These are phyloP conservation scores for Aspergillaceae sp. DNA, from an alignment of 2,329 filamentous ascomycete species.

Conservation along the genomic window DNA sequence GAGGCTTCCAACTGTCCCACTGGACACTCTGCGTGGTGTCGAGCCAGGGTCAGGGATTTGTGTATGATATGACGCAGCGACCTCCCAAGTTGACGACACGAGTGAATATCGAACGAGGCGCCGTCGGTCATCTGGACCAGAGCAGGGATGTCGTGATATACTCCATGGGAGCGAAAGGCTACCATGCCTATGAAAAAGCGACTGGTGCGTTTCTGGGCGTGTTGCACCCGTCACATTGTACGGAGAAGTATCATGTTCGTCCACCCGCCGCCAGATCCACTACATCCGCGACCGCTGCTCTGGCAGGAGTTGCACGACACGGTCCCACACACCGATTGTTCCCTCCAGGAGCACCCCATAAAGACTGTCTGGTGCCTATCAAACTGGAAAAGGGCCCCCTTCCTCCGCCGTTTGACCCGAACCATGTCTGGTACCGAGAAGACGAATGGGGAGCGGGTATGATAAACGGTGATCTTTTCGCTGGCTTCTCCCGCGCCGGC, in stretches of 20 bases:
- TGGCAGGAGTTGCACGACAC: constrained; percentile 13
- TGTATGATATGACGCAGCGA: constrained; percentile 36
- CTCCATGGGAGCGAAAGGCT: constrained; percentile 36
- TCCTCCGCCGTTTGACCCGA: constrained; percentile 12
- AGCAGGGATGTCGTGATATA: constrained; percentile 35
- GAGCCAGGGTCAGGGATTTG: constrained; percentile 36
- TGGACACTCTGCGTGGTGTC: constrained; percentile 41
- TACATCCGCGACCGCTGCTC: constrained; percentile 9
- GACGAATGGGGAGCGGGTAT: constrained; percentile 44
- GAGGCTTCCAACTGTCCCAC: constrained; percentile 40
- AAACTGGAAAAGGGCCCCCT: constrained; percentile 15
- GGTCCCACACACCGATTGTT: constrained; percentile 14
- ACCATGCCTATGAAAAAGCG: constrained; percentile 35
- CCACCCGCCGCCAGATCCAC: constrained; percentile 14
- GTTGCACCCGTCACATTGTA: constrained; percentile 27
- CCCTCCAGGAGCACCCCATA: constrained; percentile 12
- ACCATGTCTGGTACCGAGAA: constrained; percentile 22
- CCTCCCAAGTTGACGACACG: constrained; percentile 27
- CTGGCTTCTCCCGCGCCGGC: constrained; percentile 37
- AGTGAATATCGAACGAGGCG: constrained; percentile 33
- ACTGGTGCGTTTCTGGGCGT: constrained; percentile 32
- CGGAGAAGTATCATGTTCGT: constrained; percentile 28
- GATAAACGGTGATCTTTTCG: constrained; percentile 35
- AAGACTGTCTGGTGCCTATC: constrained; percentile 7
- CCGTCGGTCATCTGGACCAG: constrained; percentile 40